These are phyloP conservation scores for Baeospora myosura DNA, from an alignment of 1,284 basidiomycete species.

Conservation along the genomic window DNA sequence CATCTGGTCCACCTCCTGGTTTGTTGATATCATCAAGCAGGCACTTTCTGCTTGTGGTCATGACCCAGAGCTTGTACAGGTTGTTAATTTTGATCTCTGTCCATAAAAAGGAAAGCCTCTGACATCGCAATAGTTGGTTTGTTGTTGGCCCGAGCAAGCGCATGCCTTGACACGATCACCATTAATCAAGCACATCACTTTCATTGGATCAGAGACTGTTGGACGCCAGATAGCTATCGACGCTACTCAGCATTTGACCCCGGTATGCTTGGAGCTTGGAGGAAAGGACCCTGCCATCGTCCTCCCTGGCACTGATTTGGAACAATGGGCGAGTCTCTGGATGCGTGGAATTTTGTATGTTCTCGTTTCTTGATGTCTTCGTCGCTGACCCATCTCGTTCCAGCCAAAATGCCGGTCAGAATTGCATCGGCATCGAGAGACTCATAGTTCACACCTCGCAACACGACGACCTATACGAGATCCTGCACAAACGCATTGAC, in stretches of 20 bases:
- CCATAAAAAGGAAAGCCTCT: no score
- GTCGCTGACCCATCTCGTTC: not conserved
- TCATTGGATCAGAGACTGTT: conserved; percentile 90
- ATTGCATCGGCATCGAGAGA: conserved; percentile 94
- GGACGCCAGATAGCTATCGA: conserved; percentile 79
- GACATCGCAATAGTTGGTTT: conserved; percentile 51
- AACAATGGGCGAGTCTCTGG: conserved; percentile 65
- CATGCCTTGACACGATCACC: conserved; percentile 76
- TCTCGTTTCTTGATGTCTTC: conserved; percentile 2
- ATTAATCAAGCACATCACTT: conserved; percentile 75
- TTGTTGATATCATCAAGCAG: conserved; percentile 67
- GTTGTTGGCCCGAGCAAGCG: conserved; percentile 85
- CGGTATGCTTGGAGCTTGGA: conserved; percentile 87
- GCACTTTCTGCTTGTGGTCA: conserved; percentile 75
- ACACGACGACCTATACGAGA: conserved; percentile 65
- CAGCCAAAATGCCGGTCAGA: conserved; percentile 90
- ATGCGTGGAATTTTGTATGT: conserved; percentile 87
- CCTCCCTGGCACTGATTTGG: conserved; percentile 64
- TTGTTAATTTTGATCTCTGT: conserved; percentile 21
- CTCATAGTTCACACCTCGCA: conserved; percentile 78
- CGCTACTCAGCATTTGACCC: conserved; percentile 81
- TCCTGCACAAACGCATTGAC: conserved; percentile 55
- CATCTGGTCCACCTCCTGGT: conserved; percentile 82
- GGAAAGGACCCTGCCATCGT: conserved; percentile 79
- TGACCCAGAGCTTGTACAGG: conserved; percentile 77